Conservation (phyloP, 2,329 filamentous ascomycete species). For the Xylaria sp. region DNA sequence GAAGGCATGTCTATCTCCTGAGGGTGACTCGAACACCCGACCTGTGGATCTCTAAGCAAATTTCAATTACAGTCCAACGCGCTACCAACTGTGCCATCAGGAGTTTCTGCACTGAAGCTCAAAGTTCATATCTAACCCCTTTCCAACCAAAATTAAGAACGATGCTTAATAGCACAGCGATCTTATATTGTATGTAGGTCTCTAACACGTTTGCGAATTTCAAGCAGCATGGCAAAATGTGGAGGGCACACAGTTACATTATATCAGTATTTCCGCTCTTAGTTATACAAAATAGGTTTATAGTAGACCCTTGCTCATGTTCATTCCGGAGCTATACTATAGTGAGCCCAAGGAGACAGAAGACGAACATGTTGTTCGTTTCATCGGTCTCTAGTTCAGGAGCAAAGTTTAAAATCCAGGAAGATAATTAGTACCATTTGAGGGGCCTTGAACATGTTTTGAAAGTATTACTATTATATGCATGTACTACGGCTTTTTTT, state of each 20-base stretch:
- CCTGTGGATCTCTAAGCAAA: background rate
- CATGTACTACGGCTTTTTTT: background rate
- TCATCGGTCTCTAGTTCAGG: background rate
- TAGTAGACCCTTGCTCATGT: background rate
- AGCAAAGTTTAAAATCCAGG: no score
- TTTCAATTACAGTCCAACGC: conserved; percentile 38
- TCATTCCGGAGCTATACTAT: background rate
- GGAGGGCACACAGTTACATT: background rate
- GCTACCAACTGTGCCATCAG: conserved; percentile 37
- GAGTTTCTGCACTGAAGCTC: background rate
- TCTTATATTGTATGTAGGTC: no score
- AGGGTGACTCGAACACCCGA: background rate
- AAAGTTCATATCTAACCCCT: background rate
- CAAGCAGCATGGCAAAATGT: background rate
- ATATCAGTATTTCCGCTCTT: background rate
- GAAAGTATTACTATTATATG: background rate
- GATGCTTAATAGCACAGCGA: background rate
- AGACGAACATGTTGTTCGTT: background rate
- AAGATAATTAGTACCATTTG: background rate
- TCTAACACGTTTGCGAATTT: background rate
- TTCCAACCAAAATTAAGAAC: background rate
- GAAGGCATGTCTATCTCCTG: background rate
- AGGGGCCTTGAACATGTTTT: background rate
- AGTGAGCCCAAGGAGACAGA: background rate
- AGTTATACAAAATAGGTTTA: background rate